Base-by-base conservation (phyloP, 768 basidiomycete species). In the Boletus subcaerulescens region DNA sequence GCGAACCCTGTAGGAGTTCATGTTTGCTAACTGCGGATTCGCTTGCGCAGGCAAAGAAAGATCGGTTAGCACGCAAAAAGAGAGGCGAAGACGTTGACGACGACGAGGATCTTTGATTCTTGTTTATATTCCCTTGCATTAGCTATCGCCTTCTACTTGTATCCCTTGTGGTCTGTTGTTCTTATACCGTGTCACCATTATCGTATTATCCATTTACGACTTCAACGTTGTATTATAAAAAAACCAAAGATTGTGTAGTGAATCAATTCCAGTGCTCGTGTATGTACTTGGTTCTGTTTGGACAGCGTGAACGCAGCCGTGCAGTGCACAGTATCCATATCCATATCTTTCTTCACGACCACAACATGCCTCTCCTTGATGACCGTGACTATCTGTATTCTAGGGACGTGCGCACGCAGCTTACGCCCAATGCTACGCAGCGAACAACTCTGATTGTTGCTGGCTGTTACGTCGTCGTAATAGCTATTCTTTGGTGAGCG, bases 1-100 rank as follows among this genome's bases (percentile, higher is more conserved):
- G 20, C 50, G 14, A 36, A 53, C n/a, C n/a, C 35, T 44, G 33
- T 31, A 40, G 22, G 24, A 31, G 32, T 17, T 26, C 40, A 24
- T 18, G 50, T 48, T 48, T 39, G 18, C 62, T 69, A 44, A 69
- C 45, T 39, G 38, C 9, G 12, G 5, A 38, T 44, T 22, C 45
- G n/a, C 48, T n/a, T 55, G 5, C 44, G 50, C 56, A 70, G 77
- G 74, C 79, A 63, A 98, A 97, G 93, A 98, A 98, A 86, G 94
- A 94, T 60, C 91, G 95, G 53, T 91, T 96, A 73, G 91, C 89
- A 62, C 79, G 87, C 73, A 87, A 84, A 71, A 95, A 95, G 82
- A 80, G 83, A 59, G 93, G 91, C 64, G 88, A 90, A 76, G 91
- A 92, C 29, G 71, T 83, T 64, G 81, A 80, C 8, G 38, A 86